These are phyloP conservation scores for Ceratocystis albifundus DNA, from an alignment of 2,329 filamentous ascomycete species.

Conservation along the genomic window DNA sequence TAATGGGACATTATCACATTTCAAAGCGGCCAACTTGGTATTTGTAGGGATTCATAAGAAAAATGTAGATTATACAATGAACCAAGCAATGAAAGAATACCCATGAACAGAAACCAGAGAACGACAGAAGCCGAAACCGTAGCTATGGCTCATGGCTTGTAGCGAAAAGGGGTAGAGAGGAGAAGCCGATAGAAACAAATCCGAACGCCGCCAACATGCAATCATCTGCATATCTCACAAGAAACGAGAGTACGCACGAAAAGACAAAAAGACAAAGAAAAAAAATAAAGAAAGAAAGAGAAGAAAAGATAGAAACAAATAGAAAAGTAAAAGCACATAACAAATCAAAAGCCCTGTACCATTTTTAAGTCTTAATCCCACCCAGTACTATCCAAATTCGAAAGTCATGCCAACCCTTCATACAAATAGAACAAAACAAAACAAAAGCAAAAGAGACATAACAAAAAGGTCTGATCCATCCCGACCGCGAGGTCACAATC, in stretches of 20 bases:
- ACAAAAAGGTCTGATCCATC: neutral
- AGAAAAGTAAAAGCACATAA: neutral
- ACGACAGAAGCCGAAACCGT: neutral
- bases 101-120: neutral
- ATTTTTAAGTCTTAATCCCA: conserved; percentile 9
- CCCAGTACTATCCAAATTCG: conserved; percentile 13
- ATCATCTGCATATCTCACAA: neutral
- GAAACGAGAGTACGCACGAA: neutral
- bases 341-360: conserved; percentile 3
- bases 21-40: neutral
- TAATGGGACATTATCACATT: neutral
- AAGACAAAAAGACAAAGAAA: neutral
- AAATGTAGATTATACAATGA: neutral
- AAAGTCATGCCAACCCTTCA: neutral
- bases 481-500: conserved; percentile 11
- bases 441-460: conserved; percentile 4
- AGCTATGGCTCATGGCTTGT: neutral
- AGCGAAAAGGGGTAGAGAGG: neutral
- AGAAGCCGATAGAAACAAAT: neutral
- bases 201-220: neutral
- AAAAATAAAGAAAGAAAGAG: neutral
- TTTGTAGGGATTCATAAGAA: neutral
- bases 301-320: neutral
- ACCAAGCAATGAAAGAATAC: neutral
- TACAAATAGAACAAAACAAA: conserved; percentile 7